Evolutionary conservation across 2,329 filamentous ascomycete genomes (phyloP), one percentile per base, ranked within the genome.

Genomic region (Fusarium sp.): DNA sequence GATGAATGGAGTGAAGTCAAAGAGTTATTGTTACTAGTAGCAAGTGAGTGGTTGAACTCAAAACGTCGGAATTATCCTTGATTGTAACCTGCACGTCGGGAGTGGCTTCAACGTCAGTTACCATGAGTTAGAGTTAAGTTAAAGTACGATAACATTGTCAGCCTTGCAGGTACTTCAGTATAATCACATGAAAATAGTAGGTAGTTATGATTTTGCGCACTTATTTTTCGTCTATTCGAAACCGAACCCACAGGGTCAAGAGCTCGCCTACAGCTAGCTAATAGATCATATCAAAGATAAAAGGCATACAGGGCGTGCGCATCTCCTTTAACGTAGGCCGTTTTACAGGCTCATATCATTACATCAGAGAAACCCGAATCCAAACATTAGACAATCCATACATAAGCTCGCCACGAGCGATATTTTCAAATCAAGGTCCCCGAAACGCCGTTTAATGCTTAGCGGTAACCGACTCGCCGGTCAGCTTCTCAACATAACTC

Each of bases 401-500:
- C 57, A 57, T 65, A 69, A 53, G 59, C 40, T 67, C 65, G 60
- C 55, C 45, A 38, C 50, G 61, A 67, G 65, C 62, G 42, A 68
- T 64, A 62, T 66, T 53, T 54, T 67, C 33, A 63, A 64, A 46
- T 28, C 49, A 66, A 60, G 59, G 61, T 65, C 61, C 66, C 65
- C 56, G 56, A 45, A 80, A 79, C 77, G 78, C 80, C 77, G 77
- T 80, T 76, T 88, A 91, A 86, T 91, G 89, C 86, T 91, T 91
- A 76, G 88, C 88, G 69, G 88, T 88, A 75, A 89, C 87, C 76
- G 79, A 74, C 26, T 91, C 89, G 65, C 89, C 89, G 49, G 89
- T 91, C 78, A 91, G 64, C 79, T 88, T 88, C 80, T 91, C 89
- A 67, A 91, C 87, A 72, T 91, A 90, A 57, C 83, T 83, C 83